Conservation (phyloP, 2,329 filamentous ascomycete species). For the Diaporthe australafricana region DNA sequence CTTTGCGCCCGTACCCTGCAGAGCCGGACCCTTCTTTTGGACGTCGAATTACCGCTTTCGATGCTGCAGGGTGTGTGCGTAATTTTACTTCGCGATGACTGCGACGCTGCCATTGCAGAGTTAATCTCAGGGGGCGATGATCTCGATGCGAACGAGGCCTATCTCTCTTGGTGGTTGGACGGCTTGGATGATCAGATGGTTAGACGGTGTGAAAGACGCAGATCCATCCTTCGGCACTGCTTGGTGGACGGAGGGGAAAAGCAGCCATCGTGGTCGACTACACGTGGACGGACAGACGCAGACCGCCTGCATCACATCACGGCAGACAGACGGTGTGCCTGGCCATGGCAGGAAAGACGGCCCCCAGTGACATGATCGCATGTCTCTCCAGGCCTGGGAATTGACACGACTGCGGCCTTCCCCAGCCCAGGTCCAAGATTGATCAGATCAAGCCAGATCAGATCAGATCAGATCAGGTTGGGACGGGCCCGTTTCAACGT, state of each 20-base stretch:
- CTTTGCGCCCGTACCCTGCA: constrained; percentile 19
- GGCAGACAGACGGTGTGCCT: neutral
- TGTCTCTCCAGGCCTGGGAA: constrained; percentile 5
- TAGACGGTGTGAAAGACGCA: neutral
- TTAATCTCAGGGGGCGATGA: constrained; percentile 20
- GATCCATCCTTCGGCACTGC: constrained; percentile 17
- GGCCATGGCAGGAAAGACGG: neutral
- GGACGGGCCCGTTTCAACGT: neutral
- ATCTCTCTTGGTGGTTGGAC: neutral
- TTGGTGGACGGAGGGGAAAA: neutral
- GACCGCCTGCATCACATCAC: constrained; percentile 14
- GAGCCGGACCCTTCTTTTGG: neutral
- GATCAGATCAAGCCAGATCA: constrained; percentile 8
- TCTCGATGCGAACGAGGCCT: constrained; percentile 15
- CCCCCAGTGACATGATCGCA: constrained; percentile 3
- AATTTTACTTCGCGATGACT: constrained; percentile 27
- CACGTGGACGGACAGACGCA: neutral
- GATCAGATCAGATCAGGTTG: neutral
- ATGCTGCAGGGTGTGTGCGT: constrained; percentile 9
- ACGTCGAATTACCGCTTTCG: constrained; percentile 18
- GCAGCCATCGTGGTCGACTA: neutral
- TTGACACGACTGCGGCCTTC: constrained; percentile 10
- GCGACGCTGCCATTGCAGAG: constrained; percentile 15
- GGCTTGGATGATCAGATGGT: neutral
- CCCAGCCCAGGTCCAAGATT: constrained; percentile 1